Conservation (phyloP, 192 early-diverging fungal genomes). For the Backusella liffmaniae region DNA sequence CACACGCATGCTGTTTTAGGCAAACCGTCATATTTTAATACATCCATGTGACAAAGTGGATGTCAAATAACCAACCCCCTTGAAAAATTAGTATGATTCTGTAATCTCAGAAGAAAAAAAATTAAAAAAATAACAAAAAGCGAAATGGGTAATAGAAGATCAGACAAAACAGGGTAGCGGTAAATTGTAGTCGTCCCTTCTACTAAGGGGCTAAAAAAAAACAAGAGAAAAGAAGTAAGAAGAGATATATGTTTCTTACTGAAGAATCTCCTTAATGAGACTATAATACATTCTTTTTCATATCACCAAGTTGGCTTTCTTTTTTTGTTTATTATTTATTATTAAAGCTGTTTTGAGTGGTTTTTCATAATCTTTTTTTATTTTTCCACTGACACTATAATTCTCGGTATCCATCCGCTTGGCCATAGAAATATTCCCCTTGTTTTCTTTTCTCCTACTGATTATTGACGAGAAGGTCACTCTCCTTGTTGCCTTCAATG, state of each 20-base stretch:
- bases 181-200: not conserved
- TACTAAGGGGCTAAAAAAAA: not conserved
- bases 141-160: not conserved
- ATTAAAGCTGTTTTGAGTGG: not conserved
- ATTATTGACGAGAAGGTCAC: not conserved
- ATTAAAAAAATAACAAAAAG: not conserved
- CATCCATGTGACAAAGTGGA: conserved; percentile 2
- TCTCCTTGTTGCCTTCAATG: not conserved
- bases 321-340: not conserved
- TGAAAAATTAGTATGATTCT: conserved; percentile 3
- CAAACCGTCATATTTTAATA: not conserved
- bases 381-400: not conserved
- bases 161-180: conserved; percentile 2
- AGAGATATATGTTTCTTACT: not conserved
- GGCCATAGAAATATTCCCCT: not conserved
- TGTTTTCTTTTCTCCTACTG: not conserved
- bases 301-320: not conserved
- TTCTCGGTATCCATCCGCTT: not conserved
- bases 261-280: not conserved
- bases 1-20: not conserved
- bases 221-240: not conserved
- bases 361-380: too few species aligned
- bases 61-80: conserved; percentile 2
- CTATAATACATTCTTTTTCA: not conserved
- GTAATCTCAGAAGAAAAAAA: conserved; percentile 2